Evolutionary conservation across 768 basidiomycete genomes (phyloP), one percentile per base, ranked within the genome.

Genomic region (Tylopilus plumbeoviolaceoides): DNA sequence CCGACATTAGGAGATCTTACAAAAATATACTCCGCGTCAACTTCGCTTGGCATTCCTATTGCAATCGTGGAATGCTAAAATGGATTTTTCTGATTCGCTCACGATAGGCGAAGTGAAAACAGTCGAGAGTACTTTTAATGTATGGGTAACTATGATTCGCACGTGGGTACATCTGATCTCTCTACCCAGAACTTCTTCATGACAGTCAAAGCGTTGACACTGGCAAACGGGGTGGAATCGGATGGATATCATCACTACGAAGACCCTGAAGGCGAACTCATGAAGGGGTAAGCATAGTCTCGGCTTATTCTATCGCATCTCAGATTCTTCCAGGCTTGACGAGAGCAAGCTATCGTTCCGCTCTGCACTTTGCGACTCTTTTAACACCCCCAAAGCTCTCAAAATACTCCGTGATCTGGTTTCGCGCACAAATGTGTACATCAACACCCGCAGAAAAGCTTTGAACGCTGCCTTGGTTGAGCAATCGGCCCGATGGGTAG

Each of bases 61-160:
- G 6, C 92, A 95, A 64, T 72, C 85, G 33, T 99, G 97, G 97
- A 93, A 87, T 66, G 78, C 89, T 20, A 91, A 91, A 68, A 80
- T 98, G 48, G 97, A 99, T 69, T 97, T 97, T 69, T 95, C 93
- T 28, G 90, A 94, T 64, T 85, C 85, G 10, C 70, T 89, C 51
- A 90, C 91, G 89, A 86, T 85, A 30, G 84, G 86, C 28, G 95
- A 98, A 75, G 91, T 95, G 17, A 84, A 85, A 57, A 85, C 80
- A 50, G 78, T 92, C 25, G 97, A 99, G 71, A 76, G 76, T 6
- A 81, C 84, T 15, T 78, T 98, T 60, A 95, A 97, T 69, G 95
- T 97, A 62, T 64, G 84, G 67, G 12, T 44, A 30, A 36, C 56
- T 47, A 45, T 53, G 35, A 44, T 50, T 36, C 20, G 8, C 25